These are phyloP conservation scores for Blastocystis hominis DNA, from an alignment of 352 stramenopile species.

Conservation along the genomic window DNA sequence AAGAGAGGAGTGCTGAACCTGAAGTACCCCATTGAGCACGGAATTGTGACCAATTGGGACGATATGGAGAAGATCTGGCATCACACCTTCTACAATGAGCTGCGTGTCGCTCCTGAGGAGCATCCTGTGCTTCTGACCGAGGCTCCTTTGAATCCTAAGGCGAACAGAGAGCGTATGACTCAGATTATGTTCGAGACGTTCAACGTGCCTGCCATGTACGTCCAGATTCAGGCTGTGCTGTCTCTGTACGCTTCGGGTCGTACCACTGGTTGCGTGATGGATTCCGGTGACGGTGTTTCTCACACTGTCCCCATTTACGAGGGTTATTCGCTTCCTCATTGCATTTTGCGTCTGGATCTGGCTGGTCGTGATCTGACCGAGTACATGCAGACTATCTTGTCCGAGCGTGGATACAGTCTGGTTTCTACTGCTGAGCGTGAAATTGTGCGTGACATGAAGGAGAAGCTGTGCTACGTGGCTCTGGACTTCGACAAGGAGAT, in stretches of 20 bases:
- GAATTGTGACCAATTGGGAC: too few species aligned
- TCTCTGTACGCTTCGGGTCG: too few species aligned
- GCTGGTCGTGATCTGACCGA: conserved; percentile 77
- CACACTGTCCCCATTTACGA: conserved; percentile 79
- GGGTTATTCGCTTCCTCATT: conserved; percentile 75
- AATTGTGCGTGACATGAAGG: too few species aligned
- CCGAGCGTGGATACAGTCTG: conserved; percentile 71
- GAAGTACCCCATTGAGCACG: conserved; percentile 75
- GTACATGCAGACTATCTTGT: conserved; percentile 65
- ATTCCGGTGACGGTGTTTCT: conserved; percentile 86
- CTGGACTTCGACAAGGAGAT: conserved; percentile 81
- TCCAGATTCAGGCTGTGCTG: too few species aligned
- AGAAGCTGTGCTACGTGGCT: too few species aligned
- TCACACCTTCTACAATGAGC: too few species aligned
- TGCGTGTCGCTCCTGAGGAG: conserved; percentile 83
- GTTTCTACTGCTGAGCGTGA: conserved; percentile 76
- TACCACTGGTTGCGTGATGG: too few species aligned
- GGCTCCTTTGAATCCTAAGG: conserved; percentile 74
- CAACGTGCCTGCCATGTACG: too few species aligned
- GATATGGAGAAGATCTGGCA: too few species aligned
- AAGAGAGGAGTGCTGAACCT: conserved; percentile 74
- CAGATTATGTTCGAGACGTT: conserved; percentile 99
- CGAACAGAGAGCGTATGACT: conserved; percentile 80
- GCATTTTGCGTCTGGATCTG: conserved; percentile 72
- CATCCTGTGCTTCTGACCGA: conserved; percentile 85